Percentiles rank a stretch among this genome's conserved stretches.
Conservation (phyloP, 1,139 yeast species). For the Taphrina communis region DNA sequence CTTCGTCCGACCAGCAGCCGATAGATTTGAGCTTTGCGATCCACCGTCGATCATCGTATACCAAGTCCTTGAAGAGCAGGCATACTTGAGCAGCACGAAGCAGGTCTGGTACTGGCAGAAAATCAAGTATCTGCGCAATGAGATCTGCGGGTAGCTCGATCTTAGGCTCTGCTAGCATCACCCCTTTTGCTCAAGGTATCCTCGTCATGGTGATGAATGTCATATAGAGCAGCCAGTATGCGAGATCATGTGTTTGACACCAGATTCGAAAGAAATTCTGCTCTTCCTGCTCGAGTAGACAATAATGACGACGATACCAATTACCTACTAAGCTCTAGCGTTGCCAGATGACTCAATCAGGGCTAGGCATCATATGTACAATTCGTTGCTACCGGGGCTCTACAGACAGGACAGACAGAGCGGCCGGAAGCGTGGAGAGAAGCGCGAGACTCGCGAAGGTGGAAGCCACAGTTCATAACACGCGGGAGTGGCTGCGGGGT, state of each 20-base stretch:
- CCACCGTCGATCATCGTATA: constrained; percentile 58
- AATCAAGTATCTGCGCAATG: constrained; percentile 40
- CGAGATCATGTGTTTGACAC: too few relatives aligned
- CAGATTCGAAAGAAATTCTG: too few relatives aligned
- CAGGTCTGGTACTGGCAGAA: constrained; percentile 49
- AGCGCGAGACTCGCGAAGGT: not conserved
- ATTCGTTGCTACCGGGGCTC: too few relatives aligned
- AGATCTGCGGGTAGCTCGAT: constrained; percentile 41
- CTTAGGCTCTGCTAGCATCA: not conserved
- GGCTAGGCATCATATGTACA: too few relatives aligned
- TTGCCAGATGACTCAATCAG: too few relatives aligned
- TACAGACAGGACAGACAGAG: too few relatives aligned
- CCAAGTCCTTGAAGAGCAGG: constrained; percentile 52
- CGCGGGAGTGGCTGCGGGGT: constrained; percentile 11
- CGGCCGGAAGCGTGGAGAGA: too few relatives aligned
- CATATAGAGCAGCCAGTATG: too few relatives aligned
- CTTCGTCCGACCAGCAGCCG: constrained; percentile 57
- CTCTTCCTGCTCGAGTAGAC: too few relatives aligned
- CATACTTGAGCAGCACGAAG: constrained; percentile 51
- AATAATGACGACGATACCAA: too few relatives aligned
- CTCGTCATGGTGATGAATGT: too few relatives aligned
- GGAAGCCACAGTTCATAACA: constrained; percentile 1
- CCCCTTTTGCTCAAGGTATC: not conserved
- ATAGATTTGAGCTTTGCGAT: constrained; percentile 57
- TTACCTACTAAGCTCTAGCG: too few relatives aligned